A percentile compares a stretch with the other conserved stretches of the same genome.
These are phyloP conservation scores for Sclerotinia glacialis DNA, from an alignment of 2,329 filamentous ascomycete genomes.

Conservation along the genomic window DNA sequence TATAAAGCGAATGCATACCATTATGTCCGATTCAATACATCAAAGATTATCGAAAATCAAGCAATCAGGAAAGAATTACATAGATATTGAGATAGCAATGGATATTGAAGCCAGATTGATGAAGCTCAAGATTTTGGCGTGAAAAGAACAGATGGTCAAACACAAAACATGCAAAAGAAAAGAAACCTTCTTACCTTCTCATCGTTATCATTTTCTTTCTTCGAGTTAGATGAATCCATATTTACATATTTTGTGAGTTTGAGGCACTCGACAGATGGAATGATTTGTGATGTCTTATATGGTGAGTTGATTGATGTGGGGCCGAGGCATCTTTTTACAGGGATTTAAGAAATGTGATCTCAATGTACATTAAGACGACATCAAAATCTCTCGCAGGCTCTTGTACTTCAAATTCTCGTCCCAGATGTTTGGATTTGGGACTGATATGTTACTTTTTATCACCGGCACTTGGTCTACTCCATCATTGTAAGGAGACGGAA, in stretches of 20 bases:
- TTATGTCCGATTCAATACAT: neutral
- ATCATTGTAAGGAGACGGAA: neutral
- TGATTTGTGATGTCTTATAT: constrained; percentile 16
- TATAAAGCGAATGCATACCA: constrained; percentile 13
- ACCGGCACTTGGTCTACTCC: too few species aligned
- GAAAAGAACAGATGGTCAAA: constrained; percentile 8
- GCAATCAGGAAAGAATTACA: neutral
- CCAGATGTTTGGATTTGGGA: neutral
- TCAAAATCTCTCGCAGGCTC: neutral
- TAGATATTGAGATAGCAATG: neutral
- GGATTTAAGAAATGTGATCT: neutral
- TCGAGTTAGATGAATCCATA: constrained; percentile 7
- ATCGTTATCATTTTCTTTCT: constrained; percentile 1
- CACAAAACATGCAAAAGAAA: neutral
- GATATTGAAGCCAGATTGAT: neutral
- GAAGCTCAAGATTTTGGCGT: too few species aligned
- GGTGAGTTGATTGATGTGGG: neutral
- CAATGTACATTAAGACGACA: neutral
- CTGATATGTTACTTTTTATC: neutral
- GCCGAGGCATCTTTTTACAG: constrained; percentile 4
- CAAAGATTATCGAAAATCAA: neutral
- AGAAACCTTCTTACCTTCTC: neutral
- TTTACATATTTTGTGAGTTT: constrained; percentile 11
- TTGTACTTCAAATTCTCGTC: neutral
- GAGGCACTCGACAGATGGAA: neutral